Evolutionary conservation across 345 rosid species (phyloP), one percentile per base, ranked within the genome.

Genomic region (Cochlearia excelsa): DNA sequence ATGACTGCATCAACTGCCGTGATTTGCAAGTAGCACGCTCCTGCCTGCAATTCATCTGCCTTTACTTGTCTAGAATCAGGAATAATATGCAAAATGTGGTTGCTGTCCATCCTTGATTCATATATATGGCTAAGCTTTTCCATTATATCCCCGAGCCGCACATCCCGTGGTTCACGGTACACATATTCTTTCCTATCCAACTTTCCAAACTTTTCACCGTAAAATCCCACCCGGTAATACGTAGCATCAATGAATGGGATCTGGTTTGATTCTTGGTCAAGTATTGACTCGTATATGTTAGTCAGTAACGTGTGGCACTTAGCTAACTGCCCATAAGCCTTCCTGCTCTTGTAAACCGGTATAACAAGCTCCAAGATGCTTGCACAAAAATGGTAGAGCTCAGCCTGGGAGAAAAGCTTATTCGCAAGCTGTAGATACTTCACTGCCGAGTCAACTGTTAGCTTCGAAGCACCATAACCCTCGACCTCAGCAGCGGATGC

Each of bases 401-500:
- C 99, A 23, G 99, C 97, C 74, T 87, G 97, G 51, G 92, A 83
- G 79, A 93, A 93, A 65, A 93, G 97, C 73, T 85, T 93, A 74
- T 87, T 89, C 31, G 97, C 97, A 59, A 87, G 92, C 75, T 93
- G 99, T 54, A 93, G 76, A 68, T 89, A 93, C 80, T 93, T 93
- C 63, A 93, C 97, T 4, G 97, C 99, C 16, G 99, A 93, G 79
- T 93, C 99, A 50, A 93, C 97, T 7, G 99, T 93, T 60, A 93
- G 97, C 76, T 93, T 93, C 37, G 99, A 93, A 77, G 99, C 89
- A 68, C 99, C 97, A 66, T 93, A 93, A 42, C 99, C 99, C 82
- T 93, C 99, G 5, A 93, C 99, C 78, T 93, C 99, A 6, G 99
- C 99, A 4, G 97, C 99, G 45, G 97, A 85, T 57, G 99, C 92